Conservation (phyloP, 768 basidiomycete species). For the Termitomyces sp. region DNA sequence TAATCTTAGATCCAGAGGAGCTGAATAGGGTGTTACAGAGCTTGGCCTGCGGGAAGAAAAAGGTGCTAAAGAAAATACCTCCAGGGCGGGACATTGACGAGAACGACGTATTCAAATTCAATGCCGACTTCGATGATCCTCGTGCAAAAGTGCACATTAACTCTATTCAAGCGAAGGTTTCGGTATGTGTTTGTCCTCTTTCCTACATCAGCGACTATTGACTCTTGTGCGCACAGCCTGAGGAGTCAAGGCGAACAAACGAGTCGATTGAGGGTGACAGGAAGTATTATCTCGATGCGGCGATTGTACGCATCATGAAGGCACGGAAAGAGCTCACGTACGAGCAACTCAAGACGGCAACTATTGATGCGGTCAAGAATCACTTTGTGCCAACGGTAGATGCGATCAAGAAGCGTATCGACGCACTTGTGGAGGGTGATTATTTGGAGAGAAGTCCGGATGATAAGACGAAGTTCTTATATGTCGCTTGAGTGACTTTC, state of each 20-base stretch:
- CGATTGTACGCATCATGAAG: conserved; percentile 97
- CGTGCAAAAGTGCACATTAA: conserved; percentile 86
- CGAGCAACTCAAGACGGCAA: conserved; percentile 76
- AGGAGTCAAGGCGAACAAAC: conserved; percentile 84
- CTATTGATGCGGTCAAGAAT: conserved; percentile 82
- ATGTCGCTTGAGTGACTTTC: conserved; percentile 58
- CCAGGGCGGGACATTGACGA: conserved; percentile 74
- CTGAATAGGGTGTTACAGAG: conserved; percentile 88
- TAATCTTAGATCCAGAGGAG: conserved; percentile 59
- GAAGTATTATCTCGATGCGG: conserved; percentile 83
- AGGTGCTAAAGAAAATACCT: conserved; percentile 81
- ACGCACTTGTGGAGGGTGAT: conserved; percentile 79
- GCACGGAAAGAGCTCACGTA: conserved; percentile 81
- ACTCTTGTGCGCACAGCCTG: conserved; percentile 47
- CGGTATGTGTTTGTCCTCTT: conserved; percentile 48
- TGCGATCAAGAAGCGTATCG: conserved; percentile 83
- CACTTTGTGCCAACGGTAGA: conserved; percentile 86
- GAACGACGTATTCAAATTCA: conserved; percentile 77
- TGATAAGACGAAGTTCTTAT: conserved; percentile 71
- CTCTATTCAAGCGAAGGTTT: conserved; percentile 91
- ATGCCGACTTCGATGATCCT: conserved; percentile 78
- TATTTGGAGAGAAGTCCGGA: conserved; percentile 78
- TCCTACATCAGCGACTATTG: background rate
- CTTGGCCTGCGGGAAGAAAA: conserved; percentile 87
- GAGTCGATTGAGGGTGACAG: conserved; percentile 85